Base-by-base conservation (phyloP, 805 yeast genomes). In the Candida glaebosa region DNA sequence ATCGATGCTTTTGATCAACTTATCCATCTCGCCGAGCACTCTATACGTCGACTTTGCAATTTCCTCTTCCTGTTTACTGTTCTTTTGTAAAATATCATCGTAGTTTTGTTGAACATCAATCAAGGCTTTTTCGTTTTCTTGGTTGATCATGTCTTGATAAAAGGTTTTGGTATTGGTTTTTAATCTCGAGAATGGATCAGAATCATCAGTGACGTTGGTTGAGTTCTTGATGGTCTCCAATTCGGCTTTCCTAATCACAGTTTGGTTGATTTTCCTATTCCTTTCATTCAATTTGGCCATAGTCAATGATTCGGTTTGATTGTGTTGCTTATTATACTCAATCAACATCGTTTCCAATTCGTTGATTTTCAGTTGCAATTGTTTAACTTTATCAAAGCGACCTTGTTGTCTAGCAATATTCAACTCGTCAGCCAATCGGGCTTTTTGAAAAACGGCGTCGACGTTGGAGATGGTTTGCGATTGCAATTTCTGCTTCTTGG, bases 111-210 rank as follows among this genome's bases (percentile, higher is more conserved):
- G 67, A 5, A 79, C 82, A 42, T 76, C 75, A 25, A 67, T 73
- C 42, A 78, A 68, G 2, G 82, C 84, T 58, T 72, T 75, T 49
- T 75, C 81, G 50, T 81, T 79, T 48, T 75, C 83, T 45, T 73
- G 76, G 46, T 73, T 72, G 46, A 74, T 79, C 36, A 73, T 65
- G 41, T 77, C 76, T 43, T 73, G 70, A 56, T 89, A 88, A 63
- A 87, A 91, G 45, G 87, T 79, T 54, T 87, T 79, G 1, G 97
- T 87, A 46, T 81, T 84, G 1, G 98, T 91, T 59, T 87, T 84
- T 57, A 93, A 76, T 60, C 98, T 81, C 50, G 85, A 79, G 63
- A 93, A 93, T 17, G 99, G 98, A 66, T 93, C 87, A 6, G 71
- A 71, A 6, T 53, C 61, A 52, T 73, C 78, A 40, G 78, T 71